Percentiles rank a stretch among this genome's conserved stretches.
phyloP scores from a whole-genome alignment of 1,284 basidiomycete species.

The Trichosporon asahii region DNA sequence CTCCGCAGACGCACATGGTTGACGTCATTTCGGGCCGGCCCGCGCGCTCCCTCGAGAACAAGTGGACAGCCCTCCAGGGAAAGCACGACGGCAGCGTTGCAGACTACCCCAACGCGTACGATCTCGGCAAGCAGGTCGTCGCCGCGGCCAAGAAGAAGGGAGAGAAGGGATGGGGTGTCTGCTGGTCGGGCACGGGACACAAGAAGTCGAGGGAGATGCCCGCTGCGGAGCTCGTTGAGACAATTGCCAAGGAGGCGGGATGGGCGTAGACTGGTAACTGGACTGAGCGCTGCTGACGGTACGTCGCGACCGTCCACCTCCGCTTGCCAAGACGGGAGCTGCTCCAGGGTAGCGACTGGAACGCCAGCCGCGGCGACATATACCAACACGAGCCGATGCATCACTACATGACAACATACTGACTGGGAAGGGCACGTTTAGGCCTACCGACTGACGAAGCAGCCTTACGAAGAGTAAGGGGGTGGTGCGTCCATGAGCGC shows the following conservation, averaged over 20 bases:
- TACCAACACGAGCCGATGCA: no score
- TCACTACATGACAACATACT: no score
- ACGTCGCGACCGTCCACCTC: no score
- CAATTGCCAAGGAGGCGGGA: conserved; percentile 28
- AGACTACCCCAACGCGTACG: conserved; percentile 42
- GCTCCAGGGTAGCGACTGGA: no score
- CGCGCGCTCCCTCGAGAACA: conserved; percentile 31
- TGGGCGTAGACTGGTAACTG: neutral
- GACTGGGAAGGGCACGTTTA: no score
- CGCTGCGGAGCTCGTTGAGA: conserved; percentile 29
- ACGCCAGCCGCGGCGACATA: no score
- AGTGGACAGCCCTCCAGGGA: conserved; percentile 27
- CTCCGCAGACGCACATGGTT: conserved; percentile 30
- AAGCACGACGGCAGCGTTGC: neutral
- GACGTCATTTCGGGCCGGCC: conserved; percentile 37
- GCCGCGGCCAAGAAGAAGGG: conserved; percentile 36
- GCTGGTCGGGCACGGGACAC: conserved; percentile 42
- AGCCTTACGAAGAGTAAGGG: no score
- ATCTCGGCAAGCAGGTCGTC: conserved; percentile 37
- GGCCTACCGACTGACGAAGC: no score
- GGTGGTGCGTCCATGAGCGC: no score
- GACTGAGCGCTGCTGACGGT: no score
- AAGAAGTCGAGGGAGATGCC: conserved; percentile 29
- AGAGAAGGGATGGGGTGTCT: conserved; percentile 35
- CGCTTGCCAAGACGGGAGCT: no score